Evolutionary conservation across 805 yeast species (phyloP).

Genomic region (Lachancea meyersii): DNA sequence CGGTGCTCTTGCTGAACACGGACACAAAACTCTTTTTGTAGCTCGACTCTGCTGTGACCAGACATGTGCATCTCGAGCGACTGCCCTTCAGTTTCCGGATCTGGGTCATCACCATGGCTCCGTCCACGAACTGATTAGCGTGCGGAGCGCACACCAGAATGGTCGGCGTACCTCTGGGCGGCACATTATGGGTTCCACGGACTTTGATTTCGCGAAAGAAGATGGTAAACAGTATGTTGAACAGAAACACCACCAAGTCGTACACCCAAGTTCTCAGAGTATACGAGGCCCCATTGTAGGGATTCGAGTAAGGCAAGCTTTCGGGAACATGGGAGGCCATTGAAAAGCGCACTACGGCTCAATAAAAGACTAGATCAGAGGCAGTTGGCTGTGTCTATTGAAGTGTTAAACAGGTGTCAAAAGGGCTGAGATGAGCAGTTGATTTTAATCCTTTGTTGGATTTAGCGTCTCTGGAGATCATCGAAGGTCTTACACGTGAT

Average conservation of each 20-base stretch:
- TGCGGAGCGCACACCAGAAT: constrained; percentile 79
- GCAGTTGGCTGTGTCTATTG: no score
- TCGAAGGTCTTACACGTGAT: no score
- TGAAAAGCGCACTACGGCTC: background rate
- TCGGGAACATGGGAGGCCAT: constrained; percentile 25
- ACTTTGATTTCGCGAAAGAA: constrained; percentile 72
- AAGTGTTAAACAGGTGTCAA: no score
- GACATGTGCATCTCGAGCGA: constrained; percentile 61
- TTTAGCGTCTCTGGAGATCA: background rate
- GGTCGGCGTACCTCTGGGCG: constrained; percentile 41
- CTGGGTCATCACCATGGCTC: constrained; percentile 70
- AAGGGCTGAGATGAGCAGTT: no score
- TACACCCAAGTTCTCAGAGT: constrained; percentile 25
- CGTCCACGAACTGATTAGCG: constrained; percentile 83
- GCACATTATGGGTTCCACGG: constrained; percentile 45
- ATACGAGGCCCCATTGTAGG: constrained; percentile 25
- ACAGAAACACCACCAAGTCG: constrained; percentile 26
- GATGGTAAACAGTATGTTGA: constrained; percentile 31
- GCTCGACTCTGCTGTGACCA: constrained; percentile 77
- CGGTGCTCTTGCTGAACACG: constrained; percentile 60
- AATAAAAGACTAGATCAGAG: no score
- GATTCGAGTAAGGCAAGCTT: constrained; percentile 16
- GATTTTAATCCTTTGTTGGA: constrained; percentile 3
- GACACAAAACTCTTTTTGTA: constrained; percentile 63
- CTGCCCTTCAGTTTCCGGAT: constrained; percentile 43